Base-by-base conservation (phyloP, 1,284 basidiomycete genomes). In the Gomphus sp. region DNA sequence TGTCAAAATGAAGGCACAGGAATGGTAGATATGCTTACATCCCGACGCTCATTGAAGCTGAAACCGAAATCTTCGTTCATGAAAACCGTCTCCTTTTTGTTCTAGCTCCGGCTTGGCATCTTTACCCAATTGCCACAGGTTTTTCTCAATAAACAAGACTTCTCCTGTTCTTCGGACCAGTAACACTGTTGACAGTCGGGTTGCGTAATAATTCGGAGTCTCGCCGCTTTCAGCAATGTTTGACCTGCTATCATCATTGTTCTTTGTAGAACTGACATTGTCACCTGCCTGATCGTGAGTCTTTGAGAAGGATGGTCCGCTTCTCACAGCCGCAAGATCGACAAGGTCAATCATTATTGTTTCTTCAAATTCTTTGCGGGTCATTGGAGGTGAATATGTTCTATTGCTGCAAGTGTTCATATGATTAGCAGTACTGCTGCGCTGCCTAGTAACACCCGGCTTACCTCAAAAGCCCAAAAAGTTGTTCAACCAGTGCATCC, bases 171-270 rank as follows among this genome's bases (percentile, higher is more conserved):
- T 77, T 59, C 76, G 73, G 41, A 91, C 75, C 60, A 91, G 77
- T 47, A 91, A 69, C 51, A 89, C 80, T 7, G 85, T 90, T 57
- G 89, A 81, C 51, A 87, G 70, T 12, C 89, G 84, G 39, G 89
- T 91, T 51, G 80, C 88, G 66, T 89, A 89, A 62, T 59, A 55
- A 22, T 55, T 47, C 14, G 43, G 28, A 5, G 6, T 16, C 16
- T 16, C 39, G 1, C 10, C 36, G n/a, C 18, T 6, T 47, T 33
- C 31, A 34, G 8, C 12, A n/a, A 33, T 31, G 12, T 36, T 43
- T 56, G 43, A 22, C 11, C 25, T 36, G 2, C 10, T 5, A n/a
- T 14, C 56, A n/a, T 39, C 11, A 33, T 56, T 4, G 28, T n/a
- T 34, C 54, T 9, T 41, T n/a, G 16, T 39, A 39, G 53, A 28